A percentile compares a stretch with the other conserved stretches of the same genome.
Conservation (phyloP, 2,329 filamentous ascomycete species). For the Grosmannia serpens region DNA sequence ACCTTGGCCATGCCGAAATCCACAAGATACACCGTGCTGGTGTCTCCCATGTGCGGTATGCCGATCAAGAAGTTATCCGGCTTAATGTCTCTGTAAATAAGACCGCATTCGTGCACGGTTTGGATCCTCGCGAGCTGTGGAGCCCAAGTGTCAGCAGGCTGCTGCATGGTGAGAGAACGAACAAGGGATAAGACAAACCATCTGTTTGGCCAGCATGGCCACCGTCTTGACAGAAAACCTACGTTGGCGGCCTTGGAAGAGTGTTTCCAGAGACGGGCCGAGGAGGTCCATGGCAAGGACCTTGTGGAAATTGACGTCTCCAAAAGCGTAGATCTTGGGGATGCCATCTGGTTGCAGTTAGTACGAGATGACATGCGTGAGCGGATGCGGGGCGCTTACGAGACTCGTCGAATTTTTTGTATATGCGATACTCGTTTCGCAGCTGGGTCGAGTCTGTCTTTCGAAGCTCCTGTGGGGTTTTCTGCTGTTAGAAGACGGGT, state of each 20-base stretch:
- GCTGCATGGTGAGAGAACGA: neutral
- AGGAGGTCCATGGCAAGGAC: slow-evolving; percentile 13
- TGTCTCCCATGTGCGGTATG: slow-evolving; percentile 74
- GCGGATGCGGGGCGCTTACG: slow-evolving; percentile 3
- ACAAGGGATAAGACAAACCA: slow-evolving; percentile 5
- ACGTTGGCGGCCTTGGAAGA: slow-evolving; percentile 7
- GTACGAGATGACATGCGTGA: neutral
- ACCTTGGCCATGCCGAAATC: slow-evolving; percentile 99
- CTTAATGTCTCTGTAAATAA: slow-evolving; percentile 98
- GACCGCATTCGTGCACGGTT: slow-evolving; percentile 92
- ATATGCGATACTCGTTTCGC: slow-evolving; percentile 13
- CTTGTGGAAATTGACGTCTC: slow-evolving; percentile 12
- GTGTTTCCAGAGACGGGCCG: slow-evolving; percentile 9
- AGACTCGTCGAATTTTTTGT: slow-evolving; percentile 7
- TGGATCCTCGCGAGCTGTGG: slow-evolving; percentile 73
- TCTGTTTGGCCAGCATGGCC: slow-evolving; percentile 12
- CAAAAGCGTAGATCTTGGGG: slow-evolving; percentile 10
- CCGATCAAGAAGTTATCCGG: slow-evolving; percentile 98
- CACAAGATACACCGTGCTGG: slow-evolving; percentile 93
- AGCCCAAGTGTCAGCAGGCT: neutral
- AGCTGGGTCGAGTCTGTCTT: slow-evolving; percentile 12
- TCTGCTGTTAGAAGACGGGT: neutral
- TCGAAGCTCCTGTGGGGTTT: slow-evolving; percentile 7
- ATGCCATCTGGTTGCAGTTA: slow-evolving; percentile 6
- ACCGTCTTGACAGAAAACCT: slow-evolving; percentile 10